Base-by-base conservation (phyloP, 1,139 yeast species). In the Pichia sp. region DNA sequence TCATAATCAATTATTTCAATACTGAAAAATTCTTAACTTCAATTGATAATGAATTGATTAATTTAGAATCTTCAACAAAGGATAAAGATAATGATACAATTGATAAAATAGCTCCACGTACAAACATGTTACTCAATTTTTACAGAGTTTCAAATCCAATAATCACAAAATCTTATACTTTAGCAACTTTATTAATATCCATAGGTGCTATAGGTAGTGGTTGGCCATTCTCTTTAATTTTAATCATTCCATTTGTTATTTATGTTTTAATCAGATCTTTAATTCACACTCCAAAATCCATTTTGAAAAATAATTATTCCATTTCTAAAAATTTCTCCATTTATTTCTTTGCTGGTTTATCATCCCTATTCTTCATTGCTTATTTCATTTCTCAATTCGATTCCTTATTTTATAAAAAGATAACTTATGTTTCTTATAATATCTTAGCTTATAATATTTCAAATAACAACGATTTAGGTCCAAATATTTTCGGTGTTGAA, bases 401-500 rank as follows among this genome's bases (percentile, higher is more conserved):
- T 67, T 79, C 84, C 1, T 61, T 70, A n/a, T 80, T 82, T 55
- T 91, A 88, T 66, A 73, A 78, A n/a, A 77, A 75, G 52, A 64
- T 80, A 10, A 76, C 80, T 8, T 74, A 87, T 34, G 95, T 91
- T 2, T 95, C 97, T 0, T 72, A 83, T 60, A 91, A 91, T 63
- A 91, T 90, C 58, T 85, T 91, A 3, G 68, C 81, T 42, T 93
- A 91, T 68, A 91, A 91, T 64, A 96, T 91, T 2, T 70, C 90
- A 49, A 77, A 85, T 45, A 9, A 0, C 77, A 75, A 60, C 87
- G 83, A 14, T 76, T 75, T 81, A 1, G 98, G 98, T 0, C 98
- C 98, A 0, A 86, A 88, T 56, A 89, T 91, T 36, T 91, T 90
- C 69, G 98, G 98, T 18, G 79, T 80, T 5, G 98, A 91, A 67